phyloP scores from a whole-genome alignment of 495 filamentous ascomycete species.

The Aspergillus asperescens region DNA sequence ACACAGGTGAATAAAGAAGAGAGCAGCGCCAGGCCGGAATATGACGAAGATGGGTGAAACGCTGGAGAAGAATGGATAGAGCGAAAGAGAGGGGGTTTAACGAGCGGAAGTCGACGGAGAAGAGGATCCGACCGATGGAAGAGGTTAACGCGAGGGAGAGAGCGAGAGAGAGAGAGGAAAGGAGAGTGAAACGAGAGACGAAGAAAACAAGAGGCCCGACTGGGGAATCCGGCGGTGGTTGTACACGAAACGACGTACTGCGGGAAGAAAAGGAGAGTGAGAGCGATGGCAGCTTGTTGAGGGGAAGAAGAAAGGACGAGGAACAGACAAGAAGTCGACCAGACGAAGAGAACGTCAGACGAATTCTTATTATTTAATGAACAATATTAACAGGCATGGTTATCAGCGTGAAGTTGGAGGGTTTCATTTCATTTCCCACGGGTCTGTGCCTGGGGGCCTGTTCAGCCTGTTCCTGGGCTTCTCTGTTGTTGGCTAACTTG shows the following conservation, averaged over 20 bases:
- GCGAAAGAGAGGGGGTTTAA: slow-evolving; percentile 18
- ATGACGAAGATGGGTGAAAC: slow-evolving; percentile 16
- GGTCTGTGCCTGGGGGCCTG: neutral
- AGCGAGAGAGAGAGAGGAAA: slow-evolving; percentile 21
- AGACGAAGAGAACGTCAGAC: neutral
- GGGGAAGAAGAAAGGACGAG: slow-evolving; percentile 22
- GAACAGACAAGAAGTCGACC: neutral
- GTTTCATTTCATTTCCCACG: slow-evolving; percentile 3
- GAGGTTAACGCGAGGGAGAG: too few species aligned
- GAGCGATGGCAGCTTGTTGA: neutral
- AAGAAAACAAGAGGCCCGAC: slow-evolving; percentile 15
- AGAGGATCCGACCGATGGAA: slow-evolving; percentile 11
- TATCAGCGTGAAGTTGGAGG: neutral
- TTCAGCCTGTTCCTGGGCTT: neutral
- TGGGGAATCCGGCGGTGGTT: slow-evolving; percentile 4
- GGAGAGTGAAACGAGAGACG: slow-evolving; percentile 11
- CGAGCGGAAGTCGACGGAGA: slow-evolving; percentile 12
- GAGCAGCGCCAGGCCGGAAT: slow-evolving; percentile 38
- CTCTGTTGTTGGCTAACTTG: neutral
- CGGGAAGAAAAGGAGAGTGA: neutral
- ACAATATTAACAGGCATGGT: neutral
- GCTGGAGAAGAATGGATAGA: slow-evolving; percentile 18
- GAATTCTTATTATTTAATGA: neutral
- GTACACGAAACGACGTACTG: neutral
- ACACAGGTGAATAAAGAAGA: slow-evolving; percentile 6